Conservation (phyloP, 1,284 basidiomycete genomes). For the Serendipita sp. region DNA sequence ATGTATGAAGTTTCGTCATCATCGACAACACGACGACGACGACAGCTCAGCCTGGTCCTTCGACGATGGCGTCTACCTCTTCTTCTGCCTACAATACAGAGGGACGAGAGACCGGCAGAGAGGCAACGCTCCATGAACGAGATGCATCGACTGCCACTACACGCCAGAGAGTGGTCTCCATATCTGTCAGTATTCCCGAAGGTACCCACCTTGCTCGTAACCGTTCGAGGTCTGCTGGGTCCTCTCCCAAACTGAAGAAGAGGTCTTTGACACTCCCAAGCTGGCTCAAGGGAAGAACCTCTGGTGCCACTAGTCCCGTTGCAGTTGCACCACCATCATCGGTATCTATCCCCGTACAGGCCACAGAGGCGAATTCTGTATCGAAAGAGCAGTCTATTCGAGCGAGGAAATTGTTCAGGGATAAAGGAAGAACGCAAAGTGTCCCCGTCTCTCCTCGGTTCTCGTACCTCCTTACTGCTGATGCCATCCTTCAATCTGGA, state of each 20-base stretch:
- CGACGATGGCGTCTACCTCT: too few species aligned
- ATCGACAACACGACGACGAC: not conserved
- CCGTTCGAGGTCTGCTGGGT: not conserved
- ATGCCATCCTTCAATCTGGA: not conserved
- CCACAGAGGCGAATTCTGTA: not conserved
- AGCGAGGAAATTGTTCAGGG: not conserved
- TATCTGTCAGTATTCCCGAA: not conserved
- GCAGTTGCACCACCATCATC: not conserved
- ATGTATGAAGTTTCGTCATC: not conserved
- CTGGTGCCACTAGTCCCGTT: not conserved
- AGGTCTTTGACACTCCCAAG: not conserved
- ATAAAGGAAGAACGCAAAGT: not conserved
- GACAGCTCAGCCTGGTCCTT: too few species aligned
- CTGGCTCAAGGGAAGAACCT: not conserved
- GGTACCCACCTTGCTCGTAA: not conserved
- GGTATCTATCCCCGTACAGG: not conserved
- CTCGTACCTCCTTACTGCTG: not conserved
- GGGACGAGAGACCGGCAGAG: not conserved
- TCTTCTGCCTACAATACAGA: not conserved
- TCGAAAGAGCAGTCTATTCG: not conserved
- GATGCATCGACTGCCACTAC: not conserved
- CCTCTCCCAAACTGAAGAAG: not conserved
- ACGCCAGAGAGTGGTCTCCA: not conserved
- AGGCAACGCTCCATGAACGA: not conserved
- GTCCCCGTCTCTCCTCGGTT: not conserved